Evolutionary conservation across 192 early-diverging fungal genomes (phyloP), one percentile per base, ranked within the genome.

Genomic region (Linnemannia hyalina): DNA sequence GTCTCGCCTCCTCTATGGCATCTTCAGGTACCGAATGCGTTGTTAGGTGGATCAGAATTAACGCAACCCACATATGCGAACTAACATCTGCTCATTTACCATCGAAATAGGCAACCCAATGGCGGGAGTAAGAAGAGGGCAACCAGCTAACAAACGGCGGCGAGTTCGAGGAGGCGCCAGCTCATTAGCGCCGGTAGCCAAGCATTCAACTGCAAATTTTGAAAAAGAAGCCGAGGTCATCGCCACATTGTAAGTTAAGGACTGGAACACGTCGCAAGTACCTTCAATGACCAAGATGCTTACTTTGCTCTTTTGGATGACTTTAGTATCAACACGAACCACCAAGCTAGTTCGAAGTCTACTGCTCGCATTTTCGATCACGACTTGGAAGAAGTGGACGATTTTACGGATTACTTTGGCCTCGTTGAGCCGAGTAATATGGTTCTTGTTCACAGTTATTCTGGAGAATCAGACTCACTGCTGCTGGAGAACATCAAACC

Each of bases 401-500:
- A 90, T 41, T 84, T 90, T 22, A 83, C 89, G 40, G 83, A 85
- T n/a, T 70, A 88, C 35, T 93, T 92, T 87, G 90, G 83, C n/a
- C 69, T 89, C n/a, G 75, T 93, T 6, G 80, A 89, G 8, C 76
- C 83, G 23, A 83, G 88, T 6, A 88, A 89, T 2, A 76, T 94
- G 29, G 77, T 95, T 22, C 87, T 95, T 41, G 84, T 94, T 9
- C 91, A 90, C 35, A 80, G 90, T 35, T 95, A 95, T 76, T 75
- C 80, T 20, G 93, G 91, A 23, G 94, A 95, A 54, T 90, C 88
- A 3, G 96, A 96, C 81, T 85, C 89, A n/a, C 60, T 87, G 36
- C 63, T 97, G 3, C 83, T 99, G 44, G 90, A 95, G 68, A 87
- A 90, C 13, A 71, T 96, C 11, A 80, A 91, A 41, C 98, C 98